Conservation (phyloP, 306 rosid genomes). For the Cicer pinnatifidum region DNA sequence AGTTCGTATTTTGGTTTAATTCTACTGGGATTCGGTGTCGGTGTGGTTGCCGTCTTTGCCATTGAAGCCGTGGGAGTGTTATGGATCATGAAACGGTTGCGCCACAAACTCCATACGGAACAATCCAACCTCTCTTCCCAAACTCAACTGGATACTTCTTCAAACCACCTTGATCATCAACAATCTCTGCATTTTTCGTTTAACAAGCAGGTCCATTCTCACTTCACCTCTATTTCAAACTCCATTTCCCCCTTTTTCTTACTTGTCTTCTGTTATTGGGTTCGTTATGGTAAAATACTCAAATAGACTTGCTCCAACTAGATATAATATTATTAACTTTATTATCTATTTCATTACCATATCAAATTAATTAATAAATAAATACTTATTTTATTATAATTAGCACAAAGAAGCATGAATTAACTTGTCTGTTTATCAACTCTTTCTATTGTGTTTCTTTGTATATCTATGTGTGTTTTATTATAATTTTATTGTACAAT, state of each 20-base stretch:
- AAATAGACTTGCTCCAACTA: not conserved
- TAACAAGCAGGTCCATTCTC: conserved; percentile 63
- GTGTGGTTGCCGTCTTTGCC: conserved; percentile 61
- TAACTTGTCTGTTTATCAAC: too few relatives aligned
- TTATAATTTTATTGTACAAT: too few relatives aligned
- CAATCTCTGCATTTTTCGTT: conserved; percentile 63
- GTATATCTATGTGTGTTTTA: too few relatives aligned
- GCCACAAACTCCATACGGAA: conserved; percentile 44
- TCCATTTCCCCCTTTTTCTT: not conserved
- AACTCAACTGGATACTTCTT: not conserved
- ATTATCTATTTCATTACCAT: too few relatives aligned
- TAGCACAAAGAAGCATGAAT: too few relatives aligned
- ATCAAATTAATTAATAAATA: too few relatives aligned
- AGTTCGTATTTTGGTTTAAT: conserved; percentile 44
- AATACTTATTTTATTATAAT: too few relatives aligned
- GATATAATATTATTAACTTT: too few relatives aligned
- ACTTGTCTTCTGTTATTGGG: not conserved
- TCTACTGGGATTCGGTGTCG: conserved; percentile 66
- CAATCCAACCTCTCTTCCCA: conserved; percentile 38
- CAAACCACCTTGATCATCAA: conserved; percentile 53
- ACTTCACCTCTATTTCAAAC: not conserved
- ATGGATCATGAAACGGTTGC: conserved; percentile 60
- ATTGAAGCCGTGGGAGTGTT: conserved; percentile 57
- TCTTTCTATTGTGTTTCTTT: too few relatives aligned
- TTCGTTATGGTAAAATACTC: not conserved